phyloP scores from a whole-genome alignment of 1,284 basidiomycete genomes.

The Anthracocystis panici-leucophaei region DNA sequence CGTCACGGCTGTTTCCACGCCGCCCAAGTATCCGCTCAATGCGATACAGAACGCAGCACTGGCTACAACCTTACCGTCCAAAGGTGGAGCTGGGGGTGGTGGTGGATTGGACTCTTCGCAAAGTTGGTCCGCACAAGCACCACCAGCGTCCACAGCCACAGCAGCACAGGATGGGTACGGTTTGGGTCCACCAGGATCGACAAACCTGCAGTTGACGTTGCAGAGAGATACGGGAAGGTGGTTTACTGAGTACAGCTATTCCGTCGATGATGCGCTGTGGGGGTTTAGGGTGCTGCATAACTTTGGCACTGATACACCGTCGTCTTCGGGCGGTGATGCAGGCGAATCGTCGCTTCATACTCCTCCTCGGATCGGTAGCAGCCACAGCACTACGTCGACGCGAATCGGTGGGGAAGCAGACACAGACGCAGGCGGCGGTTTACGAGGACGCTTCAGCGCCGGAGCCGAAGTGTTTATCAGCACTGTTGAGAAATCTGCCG shows the following conservation, averaged over 20 bases:
- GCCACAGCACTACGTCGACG: not conserved
- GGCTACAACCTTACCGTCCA: constrained; percentile 7
- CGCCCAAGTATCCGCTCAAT: constrained; percentile 57
- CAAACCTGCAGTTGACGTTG: constrained; percentile 80
- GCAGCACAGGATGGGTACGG: constrained; percentile 16
- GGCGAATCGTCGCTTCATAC: not conserved
- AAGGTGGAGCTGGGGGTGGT: not conserved
- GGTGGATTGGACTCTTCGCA: not conserved
- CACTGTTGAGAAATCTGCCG: constrained; percentile 90
- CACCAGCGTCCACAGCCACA: constrained; percentile 13
- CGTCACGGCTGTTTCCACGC: constrained; percentile 64
- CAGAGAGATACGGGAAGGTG: constrained; percentile 93
- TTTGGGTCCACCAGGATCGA: constrained; percentile 56
- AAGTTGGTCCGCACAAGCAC: constrained; percentile 5
- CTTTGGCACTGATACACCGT: constrained; percentile 73
- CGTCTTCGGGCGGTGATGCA: not conserved
- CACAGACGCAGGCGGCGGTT: constrained; percentile 74
- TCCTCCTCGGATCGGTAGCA: not conserved
- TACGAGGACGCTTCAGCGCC: constrained; percentile 87
- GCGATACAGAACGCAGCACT: constrained; percentile 23
- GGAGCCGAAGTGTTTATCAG: constrained; percentile 96
- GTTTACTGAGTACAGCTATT: constrained; percentile 94
- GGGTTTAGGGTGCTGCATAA: constrained; percentile 91
- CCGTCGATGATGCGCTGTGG: constrained; percentile 91
- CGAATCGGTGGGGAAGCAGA: constrained; percentile 71